Evolutionary conservation across 805 yeast species (phyloP).

Genomic region (Myxozyma kluyveri): DNA sequence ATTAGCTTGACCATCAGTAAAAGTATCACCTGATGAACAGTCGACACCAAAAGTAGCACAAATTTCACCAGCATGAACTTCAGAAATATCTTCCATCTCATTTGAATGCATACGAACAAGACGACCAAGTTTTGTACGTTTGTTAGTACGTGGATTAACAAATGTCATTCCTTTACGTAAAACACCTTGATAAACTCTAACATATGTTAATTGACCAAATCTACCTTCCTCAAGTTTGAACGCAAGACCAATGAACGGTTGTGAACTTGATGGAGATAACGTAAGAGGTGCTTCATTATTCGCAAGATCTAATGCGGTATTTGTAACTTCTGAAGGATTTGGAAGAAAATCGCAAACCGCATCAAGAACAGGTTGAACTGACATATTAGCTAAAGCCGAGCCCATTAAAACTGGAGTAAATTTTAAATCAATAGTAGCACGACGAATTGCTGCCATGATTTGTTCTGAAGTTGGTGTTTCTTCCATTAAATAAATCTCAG

Average conservation of each 20-base stretch:
- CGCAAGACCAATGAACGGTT: constrained; percentile 95
- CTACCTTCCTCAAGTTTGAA: constrained; percentile 98
- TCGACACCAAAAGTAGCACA: constrained; percentile 99
- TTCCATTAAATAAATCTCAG: constrained; percentile 88
- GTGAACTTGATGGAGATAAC: constrained; percentile 65
- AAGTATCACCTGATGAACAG: constrained; percentile 98
- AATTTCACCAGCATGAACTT: constrained; percentile 95
- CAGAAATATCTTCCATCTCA: constrained; percentile 97
- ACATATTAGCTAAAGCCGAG: constrained; percentile 94
- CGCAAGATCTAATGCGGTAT: constrained; percentile 75
- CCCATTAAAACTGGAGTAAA: constrained; percentile 99
- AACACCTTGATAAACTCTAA: constrained; percentile 95
- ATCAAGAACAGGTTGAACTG: constrained; percentile 92
- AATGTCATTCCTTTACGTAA: constrained; percentile 87
- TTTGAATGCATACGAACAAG: constrained; percentile 98
- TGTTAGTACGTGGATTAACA: constrained; percentile 86
- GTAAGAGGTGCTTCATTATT: constrained; percentile 66
- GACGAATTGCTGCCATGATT: constrained; percentile 83
- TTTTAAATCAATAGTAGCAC: constrained; percentile 90
- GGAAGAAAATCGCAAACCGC: constrained; percentile 96
- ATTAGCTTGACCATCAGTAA: constrained; percentile 75
- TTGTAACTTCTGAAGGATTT: constrained; percentile 87
- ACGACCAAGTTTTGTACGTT: constrained; percentile 87
- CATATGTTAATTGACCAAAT: constrained; percentile 94
- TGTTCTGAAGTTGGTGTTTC: constrained; percentile 80